Conservation (phyloP, 768 basidiomycete species). For the Pluteus cervinus region DNA sequence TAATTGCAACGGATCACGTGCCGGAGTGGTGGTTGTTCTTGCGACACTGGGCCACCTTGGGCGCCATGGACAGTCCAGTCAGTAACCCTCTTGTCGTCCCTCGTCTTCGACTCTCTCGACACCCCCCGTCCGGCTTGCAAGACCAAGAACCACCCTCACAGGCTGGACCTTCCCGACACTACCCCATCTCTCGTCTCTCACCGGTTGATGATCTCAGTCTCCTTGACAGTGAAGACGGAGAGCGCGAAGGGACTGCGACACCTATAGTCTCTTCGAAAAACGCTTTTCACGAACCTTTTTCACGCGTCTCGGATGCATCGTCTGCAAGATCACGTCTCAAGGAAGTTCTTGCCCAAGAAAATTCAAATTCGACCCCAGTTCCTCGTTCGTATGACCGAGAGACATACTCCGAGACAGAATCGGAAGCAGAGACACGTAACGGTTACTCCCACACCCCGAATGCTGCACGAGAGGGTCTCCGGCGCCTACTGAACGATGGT, state of each 20-base stretch:
- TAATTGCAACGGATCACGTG: background rate
- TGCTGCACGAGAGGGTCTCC: conserved; percentile 54
- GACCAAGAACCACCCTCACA: conserved; percentile 21
- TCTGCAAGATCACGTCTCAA: too few relatives aligned
- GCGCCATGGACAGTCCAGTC: conserved; percentile 1
- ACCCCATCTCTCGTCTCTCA: conserved; percentile 24
- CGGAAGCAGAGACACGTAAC: conserved; percentile 52
- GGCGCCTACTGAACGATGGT: conserved; percentile 60
- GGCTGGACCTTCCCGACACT: conserved; percentile 32
- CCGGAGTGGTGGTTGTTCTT: background rate
- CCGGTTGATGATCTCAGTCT: conserved; percentile 19
- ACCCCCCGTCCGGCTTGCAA: conserved; percentile 16
- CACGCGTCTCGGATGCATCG: too few relatives aligned
- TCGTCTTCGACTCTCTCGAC: conserved; percentile 26
- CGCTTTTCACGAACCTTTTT: too few relatives aligned
- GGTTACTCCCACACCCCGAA: too few relatives aligned
- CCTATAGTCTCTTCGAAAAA: too few relatives aligned
- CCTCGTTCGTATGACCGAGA: conserved; percentile 24
- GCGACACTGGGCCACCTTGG: background rate
- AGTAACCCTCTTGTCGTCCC: background rate
- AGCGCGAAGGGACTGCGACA: too few relatives aligned
- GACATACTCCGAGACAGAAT: conserved; percentile 52
- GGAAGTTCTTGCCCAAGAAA: too few relatives aligned
- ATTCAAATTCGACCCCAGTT: conserved; percentile 18
- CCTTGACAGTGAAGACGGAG: conserved; percentile 19